Conservation (phyloP, 2,329 filamentous ascomycete genomes). For the Hortaea werneckii region DNA sequence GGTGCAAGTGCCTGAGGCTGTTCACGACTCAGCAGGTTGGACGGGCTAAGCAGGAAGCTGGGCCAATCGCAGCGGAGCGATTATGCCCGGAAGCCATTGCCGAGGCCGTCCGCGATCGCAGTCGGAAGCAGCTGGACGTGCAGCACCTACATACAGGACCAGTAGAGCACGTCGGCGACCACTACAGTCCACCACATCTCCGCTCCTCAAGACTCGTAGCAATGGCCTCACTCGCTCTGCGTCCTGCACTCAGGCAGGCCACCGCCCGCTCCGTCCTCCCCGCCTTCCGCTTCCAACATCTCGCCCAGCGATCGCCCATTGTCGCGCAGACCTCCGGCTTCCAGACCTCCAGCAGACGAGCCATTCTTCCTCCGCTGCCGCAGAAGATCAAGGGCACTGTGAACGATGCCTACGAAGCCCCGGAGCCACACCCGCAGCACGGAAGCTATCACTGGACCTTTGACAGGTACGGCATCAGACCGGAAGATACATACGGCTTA, state of each 20-base stretch:
- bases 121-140: background rate
- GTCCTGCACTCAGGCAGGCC: slow-evolving; percentile 40
- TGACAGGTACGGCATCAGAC: slow-evolving; percentile 48
- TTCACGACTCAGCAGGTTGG: no score
- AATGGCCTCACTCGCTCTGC: slow-evolving; percentile 46
- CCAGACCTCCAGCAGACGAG: slow-evolving; percentile 68
- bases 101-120: background rate
- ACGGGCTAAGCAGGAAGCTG: background rate
- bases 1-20: background rate
- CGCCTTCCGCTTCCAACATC: slow-evolving; percentile 23
- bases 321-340: slow-evolving; percentile 55
- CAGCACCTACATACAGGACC: background rate
- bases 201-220: background rate
- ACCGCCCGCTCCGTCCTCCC: slow-evolving; percentile 30
- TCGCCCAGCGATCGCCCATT: slow-evolving; percentile 29
- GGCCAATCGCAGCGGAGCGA: background rate
- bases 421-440: slow-evolving; percentile 62
- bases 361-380: slow-evolving; percentile 72
- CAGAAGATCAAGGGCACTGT: slow-evolving; percentile 46
- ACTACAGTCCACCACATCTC: background rate
- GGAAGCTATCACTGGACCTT: slow-evolving; percentile 99
- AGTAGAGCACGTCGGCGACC: no score
- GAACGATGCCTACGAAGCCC: slow-evolving; percentile 76
- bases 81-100: background rate
- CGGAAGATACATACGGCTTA: background rate